A percentile compares a stretch with the other conserved stretches of the same genome.
These are phyloP conservation scores for Skeletonema costatum DNA, from an alignment of 108 stramenopile genomes.

Conservation along the genomic window DNA sequence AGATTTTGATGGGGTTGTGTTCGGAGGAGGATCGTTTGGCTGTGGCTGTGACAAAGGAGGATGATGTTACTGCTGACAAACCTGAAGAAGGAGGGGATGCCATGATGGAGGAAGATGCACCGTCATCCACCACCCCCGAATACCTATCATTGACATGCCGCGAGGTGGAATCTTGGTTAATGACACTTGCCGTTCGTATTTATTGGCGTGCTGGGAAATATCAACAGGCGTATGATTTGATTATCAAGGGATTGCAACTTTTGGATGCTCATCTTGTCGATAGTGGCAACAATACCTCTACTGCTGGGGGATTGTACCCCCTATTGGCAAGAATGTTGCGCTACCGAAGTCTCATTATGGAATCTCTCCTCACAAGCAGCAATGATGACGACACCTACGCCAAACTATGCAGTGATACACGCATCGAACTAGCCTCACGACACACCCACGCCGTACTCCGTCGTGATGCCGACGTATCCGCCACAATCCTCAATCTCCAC, in stretches of 20 bases:
- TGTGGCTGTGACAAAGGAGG: slow-evolving; percentile 6
- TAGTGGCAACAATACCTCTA: background rate
- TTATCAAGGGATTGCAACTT: slow-evolving; percentile 55
- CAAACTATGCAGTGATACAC: slow-evolving; percentile 19
- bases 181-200: slow-evolving; percentile 68
- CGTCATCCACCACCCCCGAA: background rate
- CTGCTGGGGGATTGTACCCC: slow-evolving; percentile 69
- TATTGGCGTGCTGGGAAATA: slow-evolving; percentile 60
- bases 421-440: slow-evolving; percentile 42
- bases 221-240: slow-evolving; percentile 49
- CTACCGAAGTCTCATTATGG: slow-evolving; percentile 69
- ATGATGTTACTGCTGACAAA: background rate
- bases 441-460: slow-evolving; percentile 79
- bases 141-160: slow-evolving; percentile 53
- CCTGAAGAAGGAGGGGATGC: slow-evolving; percentile 10
- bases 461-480: slow-evolving; percentile 80
- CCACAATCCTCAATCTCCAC: slow-evolving; percentile 85
- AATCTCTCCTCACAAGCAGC: slow-evolving; percentile 6
- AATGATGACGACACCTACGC: background rate
- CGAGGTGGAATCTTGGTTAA: slow-evolving; percentile 77
- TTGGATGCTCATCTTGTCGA: slow-evolving; percentile 56
- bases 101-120: background rate
- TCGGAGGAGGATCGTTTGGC: slow-evolving; percentile 1
- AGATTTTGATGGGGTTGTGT: slow-evolving; percentile 25
- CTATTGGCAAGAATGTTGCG: slow-evolving; percentile 79